phyloP scores from a whole-genome alignment of 345 rosid genomes.

The Eucalyptus sp. region DNA sequence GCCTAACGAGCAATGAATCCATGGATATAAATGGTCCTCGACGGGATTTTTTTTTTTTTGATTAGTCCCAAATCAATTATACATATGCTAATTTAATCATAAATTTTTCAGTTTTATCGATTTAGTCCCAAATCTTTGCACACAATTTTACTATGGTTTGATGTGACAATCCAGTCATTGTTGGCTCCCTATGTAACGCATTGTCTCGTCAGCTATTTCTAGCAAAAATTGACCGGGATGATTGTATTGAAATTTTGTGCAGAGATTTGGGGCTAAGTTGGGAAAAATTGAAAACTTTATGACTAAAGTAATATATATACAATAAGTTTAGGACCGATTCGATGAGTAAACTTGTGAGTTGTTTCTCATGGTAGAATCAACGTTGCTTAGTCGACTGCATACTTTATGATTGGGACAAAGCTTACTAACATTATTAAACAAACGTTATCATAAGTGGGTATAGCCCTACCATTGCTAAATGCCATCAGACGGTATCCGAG shows the following conservation, averaged over 20 bases:
- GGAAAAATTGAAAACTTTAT: too few relatives aligned
- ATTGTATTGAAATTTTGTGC: too few relatives aligned
- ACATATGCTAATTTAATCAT: background rate
- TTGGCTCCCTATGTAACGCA: background rate
- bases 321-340: background rate
- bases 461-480: too few relatives aligned
- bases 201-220: accelerated
- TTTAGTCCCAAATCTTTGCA: background rate
- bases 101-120: background rate
- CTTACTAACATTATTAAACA: too few relatives aligned
- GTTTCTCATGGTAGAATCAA: background rate
- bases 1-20: background rate
- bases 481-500: too few relatives aligned
- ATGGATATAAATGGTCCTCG: background rate
- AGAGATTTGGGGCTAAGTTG: too few relatives aligned
- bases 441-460: background rate
- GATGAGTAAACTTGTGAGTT: too few relatives aligned
- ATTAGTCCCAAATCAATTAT: background rate
- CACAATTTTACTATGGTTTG: too few relatives aligned
- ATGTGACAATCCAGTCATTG: background rate
- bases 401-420: background rate
- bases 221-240: background rate
- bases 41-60: accelerated
- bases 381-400: background rate
- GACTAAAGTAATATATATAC: too few relatives aligned